These are phyloP conservation scores for Allium cepa DNA, from an alignment of 106 monocot species.

Conservation along the genomic window DNA sequence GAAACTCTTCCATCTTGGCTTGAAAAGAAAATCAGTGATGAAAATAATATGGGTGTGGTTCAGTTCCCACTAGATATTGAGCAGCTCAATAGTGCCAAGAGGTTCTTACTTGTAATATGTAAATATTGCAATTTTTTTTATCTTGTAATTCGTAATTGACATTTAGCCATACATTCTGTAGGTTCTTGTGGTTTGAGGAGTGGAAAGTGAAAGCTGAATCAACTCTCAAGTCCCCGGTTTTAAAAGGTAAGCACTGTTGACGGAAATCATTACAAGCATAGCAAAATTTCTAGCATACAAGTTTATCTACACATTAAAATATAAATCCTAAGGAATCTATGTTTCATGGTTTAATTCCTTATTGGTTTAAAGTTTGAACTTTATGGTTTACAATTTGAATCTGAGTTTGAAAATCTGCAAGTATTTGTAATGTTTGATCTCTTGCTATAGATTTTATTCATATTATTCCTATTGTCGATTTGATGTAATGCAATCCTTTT, in stretches of 20 bases:
- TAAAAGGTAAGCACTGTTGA: no score
- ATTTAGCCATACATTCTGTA: slow-evolving; percentile 13
- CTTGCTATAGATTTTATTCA: no score
- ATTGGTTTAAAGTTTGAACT: no score
- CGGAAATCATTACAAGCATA: no score
- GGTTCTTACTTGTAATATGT: slow-evolving; percentile 24
- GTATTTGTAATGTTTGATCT: slow-evolving; percentile 1
- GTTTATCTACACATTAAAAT: no score
- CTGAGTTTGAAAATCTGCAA: not conserved
- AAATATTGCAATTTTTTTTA: not conserved
- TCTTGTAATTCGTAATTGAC: not conserved
- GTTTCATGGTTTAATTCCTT: no score
- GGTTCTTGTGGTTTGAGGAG: slow-evolving; percentile 46
- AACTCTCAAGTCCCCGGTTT: slow-evolving; percentile 4
- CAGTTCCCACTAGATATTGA: slow-evolving; percentile 40
- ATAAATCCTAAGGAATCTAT: no score
- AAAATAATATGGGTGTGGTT: slow-evolving; percentile 18
- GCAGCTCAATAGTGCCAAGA: slow-evolving; percentile 31
- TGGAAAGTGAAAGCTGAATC: slow-evolving; percentile 51
- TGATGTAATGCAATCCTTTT: not conserved
- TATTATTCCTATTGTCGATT: no score
- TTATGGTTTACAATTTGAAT: no score
- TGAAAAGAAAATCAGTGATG: slow-evolving; percentile 39
- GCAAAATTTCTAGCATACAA: no score
- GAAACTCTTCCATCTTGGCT: slow-evolving; percentile 52